Percentiles rank a stretch among this genome's conserved stretches.
Conservation (phyloP, 306 rosid species). For the Hippophae tibetana region DNA sequence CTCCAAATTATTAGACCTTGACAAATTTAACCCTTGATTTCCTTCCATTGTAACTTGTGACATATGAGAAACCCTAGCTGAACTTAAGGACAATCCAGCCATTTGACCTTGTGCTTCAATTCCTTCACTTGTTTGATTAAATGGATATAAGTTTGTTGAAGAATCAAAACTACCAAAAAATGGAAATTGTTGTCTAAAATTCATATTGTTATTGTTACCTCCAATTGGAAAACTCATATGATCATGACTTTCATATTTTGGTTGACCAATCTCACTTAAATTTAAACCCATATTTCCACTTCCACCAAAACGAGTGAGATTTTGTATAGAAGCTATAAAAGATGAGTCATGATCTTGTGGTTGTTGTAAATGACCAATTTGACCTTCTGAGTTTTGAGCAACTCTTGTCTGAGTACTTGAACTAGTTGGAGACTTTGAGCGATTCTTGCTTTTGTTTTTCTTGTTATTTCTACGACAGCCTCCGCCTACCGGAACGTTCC, state of each 20-base stretch:
- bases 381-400: slow-evolving; percentile 20
- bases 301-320: slow-evolving; percentile 33
- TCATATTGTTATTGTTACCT: background rate
- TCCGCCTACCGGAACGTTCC: slow-evolving; percentile 90
- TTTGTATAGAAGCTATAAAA: slow-evolving; percentile 63
- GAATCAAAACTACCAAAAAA: slow-evolving; percentile 46
- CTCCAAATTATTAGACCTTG: slow-evolving; percentile 22
- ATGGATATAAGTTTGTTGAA: slow-evolving; percentile 26
- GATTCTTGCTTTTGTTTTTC: slow-evolving; percentile 37
- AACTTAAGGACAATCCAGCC: background rate
- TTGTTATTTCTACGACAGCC: slow-evolving; percentile 90
- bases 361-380: slow-evolving; percentile 28
- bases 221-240: slow-evolving; percentile 53
- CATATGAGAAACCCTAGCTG: slow-evolving; percentile 40
- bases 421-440: slow-evolving; percentile 54
- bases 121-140: slow-evolving; percentile 31
- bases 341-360: slow-evolving; percentile 39
- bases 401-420: slow-evolving; percentile 17
- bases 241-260: slow-evolving; percentile 17
- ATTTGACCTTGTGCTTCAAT: slow-evolving; percentile 1
- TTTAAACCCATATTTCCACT: slow-evolving; percentile 47
- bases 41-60: slow-evolving; percentile 46
- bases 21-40: slow-evolving; percentile 25
- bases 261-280: slow-evolving; percentile 35
- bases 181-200: slow-evolving; percentile 43